Evolutionary conservation across 2,329 filamentous ascomycete genomes (phyloP), one percentile per base, ranked within the genome.

Genomic region (Sporothrix humicola): DNA sequence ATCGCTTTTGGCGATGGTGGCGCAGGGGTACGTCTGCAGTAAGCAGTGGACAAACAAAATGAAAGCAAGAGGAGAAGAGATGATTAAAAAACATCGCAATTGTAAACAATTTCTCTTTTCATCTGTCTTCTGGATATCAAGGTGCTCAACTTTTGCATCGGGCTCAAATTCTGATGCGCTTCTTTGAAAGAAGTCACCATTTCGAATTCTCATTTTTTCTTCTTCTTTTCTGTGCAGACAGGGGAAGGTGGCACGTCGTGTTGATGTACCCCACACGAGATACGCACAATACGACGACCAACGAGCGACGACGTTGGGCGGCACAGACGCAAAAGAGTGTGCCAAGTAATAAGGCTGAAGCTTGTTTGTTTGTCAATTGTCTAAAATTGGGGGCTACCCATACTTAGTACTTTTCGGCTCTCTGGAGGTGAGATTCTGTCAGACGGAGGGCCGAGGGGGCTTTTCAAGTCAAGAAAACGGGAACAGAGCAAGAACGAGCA

Each of bases 1-100:
- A 61, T 61, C 58, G 58, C 58, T 61, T 61, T 54, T 54, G 17
- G 31, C 26, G 17, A 61, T 61, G 58, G 58, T 44, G 58, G 58
- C 58, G 58, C 58, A 61, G 58, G 58, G 58, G 58, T 61, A 48
- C 44, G 44, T 48, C 44, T 13, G 44, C 13, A 48, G 9, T 48
- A 3, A 48, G 44, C 8, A 48, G 23, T 26, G 23, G 3, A 3
- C 23, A 26, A 48, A 13, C 4, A 48, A 48, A 48, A 9, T 48
- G 44, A 9, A 48, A 48, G 44, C 44, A 13, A 48, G 44, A 48
- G 13, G 8, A 48, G 44, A 48, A 48, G 13, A 48, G 8, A 48
- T 48, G 23, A 26, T 26, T 1, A 26, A 26, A 26, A 26, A 26
- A 1, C 23, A 26, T 26, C 3, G 23, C 23, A 26, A 4, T 48